Evolutionary conservation across 2,329 filamentous ascomycete species (phyloP), one percentile per base, ranked within the genome.

Genomic region (Pseudogymnoascus sp.): DNA sequence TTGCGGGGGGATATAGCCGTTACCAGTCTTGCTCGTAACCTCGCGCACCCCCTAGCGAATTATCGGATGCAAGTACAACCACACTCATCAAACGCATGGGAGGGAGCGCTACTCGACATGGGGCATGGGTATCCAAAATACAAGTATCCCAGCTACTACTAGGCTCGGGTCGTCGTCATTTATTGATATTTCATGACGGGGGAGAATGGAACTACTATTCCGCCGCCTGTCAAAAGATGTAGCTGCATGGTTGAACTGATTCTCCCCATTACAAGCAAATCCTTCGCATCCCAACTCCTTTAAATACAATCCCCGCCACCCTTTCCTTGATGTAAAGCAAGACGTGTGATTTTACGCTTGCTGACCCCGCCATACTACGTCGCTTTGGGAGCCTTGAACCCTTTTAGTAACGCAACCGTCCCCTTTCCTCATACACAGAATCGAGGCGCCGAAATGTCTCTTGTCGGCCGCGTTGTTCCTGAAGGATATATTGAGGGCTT

Each of bases 401-500:
- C 23, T n/a, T 3, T 16, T 31, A 16, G 8, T 18, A 14, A 31
- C 46, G 2, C 42, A 49, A 31, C 25, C 6, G 3, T 18, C 25
- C 5, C 16, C 46, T 28, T 7, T 9, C 14, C 14, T 31, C 8
- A 16, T 3, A 9, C 14, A 31, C 46, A 31, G 31, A 53, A 18
- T 18, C 3, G 9, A 16, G 25, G 14, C 21, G 9, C 25, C 14
- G 18, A 53, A 31, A 53, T 53, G 46, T 11, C 46, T 53, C 46
- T 53, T 31, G 8, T 31, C 25, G 14, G 25, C 46, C 46, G 46
- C 31, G 46, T 31, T 3, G 21, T 34, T 5, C 62, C 63, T 3
- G 60, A 42, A 21, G 66, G 49, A 31, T 67, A 65, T 25, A 53
- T 65, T 18, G 31, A 46, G 18, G 63, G 63, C 23, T 66, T 66